These are phyloP conservation scores for Danielozyma ontarioensis DNA, from an alignment of 805 yeast genomes.

Conservation along the genomic window DNA sequence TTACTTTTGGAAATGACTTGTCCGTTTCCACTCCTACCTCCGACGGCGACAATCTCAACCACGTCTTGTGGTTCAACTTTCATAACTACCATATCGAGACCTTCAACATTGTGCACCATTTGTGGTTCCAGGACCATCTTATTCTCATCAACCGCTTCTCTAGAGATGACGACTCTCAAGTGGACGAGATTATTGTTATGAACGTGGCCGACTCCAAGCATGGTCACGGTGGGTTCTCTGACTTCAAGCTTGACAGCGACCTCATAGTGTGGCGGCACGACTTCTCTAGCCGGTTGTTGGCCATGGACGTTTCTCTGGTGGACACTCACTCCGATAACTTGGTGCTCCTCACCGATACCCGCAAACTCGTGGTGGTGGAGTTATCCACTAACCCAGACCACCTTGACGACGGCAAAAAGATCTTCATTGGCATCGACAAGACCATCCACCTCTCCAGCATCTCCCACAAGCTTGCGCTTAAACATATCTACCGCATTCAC, in stretches of 20 bases:
- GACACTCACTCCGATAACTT: constrained; percentile 6
- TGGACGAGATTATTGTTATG: constrained; percentile 33
- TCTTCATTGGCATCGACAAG: constrained; percentile 22
- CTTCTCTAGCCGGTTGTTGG: constrained; percentile 19
- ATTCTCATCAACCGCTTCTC: constrained; percentile 26
- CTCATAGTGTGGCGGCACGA: constrained; percentile 34
- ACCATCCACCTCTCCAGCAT: constrained; percentile 34
- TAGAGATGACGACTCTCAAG: constrained; percentile 12
- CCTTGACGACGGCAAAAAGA: constrained; percentile 13
- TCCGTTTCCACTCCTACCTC: constrained; percentile 11
- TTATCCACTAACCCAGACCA: constrained; percentile 10
- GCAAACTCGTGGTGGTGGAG: constrained; percentile 23
- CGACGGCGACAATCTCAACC: constrained; percentile 17
- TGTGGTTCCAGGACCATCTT: constrained; percentile 31
- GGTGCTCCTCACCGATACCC: constrained; percentile 25
- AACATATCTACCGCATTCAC: constrained; percentile 16
- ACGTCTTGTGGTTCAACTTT: constrained; percentile 36
- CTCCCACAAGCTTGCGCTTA: constrained; percentile 18
- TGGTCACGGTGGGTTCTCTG: constrained; percentile 28
- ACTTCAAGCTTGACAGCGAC: constrained; percentile 33
- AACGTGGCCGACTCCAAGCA: constrained; percentile 25
- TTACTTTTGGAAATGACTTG: constrained; percentile 8
- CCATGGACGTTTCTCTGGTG: constrained; percentile 5
- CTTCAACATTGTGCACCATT: constrained; percentile 29
- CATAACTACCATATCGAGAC: constrained; percentile 26